phyloP scores from a whole-genome alignment of 164 flowering plant species.

The Houttuynia cordata region DNA sequence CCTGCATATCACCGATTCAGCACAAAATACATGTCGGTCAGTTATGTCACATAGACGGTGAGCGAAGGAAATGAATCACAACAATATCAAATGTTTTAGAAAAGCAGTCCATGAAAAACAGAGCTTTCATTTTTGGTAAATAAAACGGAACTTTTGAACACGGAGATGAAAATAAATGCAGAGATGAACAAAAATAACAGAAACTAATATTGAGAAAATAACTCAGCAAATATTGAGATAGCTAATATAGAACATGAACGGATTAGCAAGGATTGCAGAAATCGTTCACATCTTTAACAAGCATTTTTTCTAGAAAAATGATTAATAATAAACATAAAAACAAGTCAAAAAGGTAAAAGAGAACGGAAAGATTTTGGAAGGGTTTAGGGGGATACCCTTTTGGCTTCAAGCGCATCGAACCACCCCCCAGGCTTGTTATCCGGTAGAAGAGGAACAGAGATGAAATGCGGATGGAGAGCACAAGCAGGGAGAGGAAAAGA shows the following conservation, averaged over 20 bases:
- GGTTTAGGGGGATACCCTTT: slow-evolving; percentile 1
- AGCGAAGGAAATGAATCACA: neutral
- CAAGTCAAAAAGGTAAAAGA: neutral
- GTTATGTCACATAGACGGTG: neutral
- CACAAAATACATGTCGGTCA: neutral
- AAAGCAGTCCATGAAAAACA: neutral
- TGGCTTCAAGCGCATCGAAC: slow-evolving; percentile 2
- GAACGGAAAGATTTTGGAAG: neutral
- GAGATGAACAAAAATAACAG: neutral
- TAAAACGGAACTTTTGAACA: too few relatives aligned
- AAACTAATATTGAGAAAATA: too few relatives aligned
- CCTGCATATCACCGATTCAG: slow-evolving; percentile 44
- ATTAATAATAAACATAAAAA: neutral
- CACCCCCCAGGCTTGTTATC: neutral
- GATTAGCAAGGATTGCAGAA: neutral
- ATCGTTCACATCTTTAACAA: neutral
- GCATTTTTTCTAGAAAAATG: too few relatives aligned
- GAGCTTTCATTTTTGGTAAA: neutral
- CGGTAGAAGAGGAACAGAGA: neutral
- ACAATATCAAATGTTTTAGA: neutral
- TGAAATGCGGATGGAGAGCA: neutral
- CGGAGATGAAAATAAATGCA: neutral
- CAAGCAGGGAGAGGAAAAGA: neutral
- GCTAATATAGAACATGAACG: neutral
- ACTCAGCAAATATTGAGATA: neutral